Percentiles rank a stretch among this genome's conserved stretches.
These are phyloP conservation scores for Cladosporium sp. DNA, from an alignment of 2,329 filamentous ascomycete genomes.

Conservation along the genomic window DNA sequence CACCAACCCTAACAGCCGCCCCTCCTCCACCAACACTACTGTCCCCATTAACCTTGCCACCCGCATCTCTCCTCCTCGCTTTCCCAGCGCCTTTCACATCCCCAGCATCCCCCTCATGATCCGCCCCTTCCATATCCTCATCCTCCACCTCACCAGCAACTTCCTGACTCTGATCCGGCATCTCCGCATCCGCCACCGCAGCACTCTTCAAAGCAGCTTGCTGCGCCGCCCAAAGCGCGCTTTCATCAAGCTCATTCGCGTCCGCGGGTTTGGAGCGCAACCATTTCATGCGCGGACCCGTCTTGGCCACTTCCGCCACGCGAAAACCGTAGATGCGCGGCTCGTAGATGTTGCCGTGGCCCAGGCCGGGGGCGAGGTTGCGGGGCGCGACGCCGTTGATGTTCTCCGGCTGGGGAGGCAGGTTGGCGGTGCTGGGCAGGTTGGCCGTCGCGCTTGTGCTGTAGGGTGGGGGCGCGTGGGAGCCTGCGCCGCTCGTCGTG, in stretches of 20 bases:
- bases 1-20: constrained; percentile 19
- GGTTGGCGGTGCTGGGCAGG: neutral
- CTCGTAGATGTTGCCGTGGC: constrained; percentile 80
- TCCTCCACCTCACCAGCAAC: constrained; percentile 27
- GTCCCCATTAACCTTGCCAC: constrained; percentile 14
- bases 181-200: constrained; percentile 24
- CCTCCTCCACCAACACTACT: no score
- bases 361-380: constrained; percentile 87
- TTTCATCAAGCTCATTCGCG: constrained; percentile 79
- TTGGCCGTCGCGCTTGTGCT: constrained; percentile 10
- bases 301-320: constrained; percentile 83
- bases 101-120: constrained; percentile 3
- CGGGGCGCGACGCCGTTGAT: constrained; percentile 84
- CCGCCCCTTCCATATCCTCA: constrained; percentile 26
- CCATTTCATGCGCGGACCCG: constrained; percentile 96
- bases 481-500: no score
- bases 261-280: constrained; percentile 77
- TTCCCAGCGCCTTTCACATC: neutral
- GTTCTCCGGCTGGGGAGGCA: constrained; percentile 45
- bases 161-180: constrained; percentile 28
- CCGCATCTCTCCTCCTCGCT: constrained; percentile 10
- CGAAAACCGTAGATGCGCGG: constrained; percentile 95
- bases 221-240: constrained; percentile 34
- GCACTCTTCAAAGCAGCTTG: constrained; percentile 15
- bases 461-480: constrained; percentile 6